A percentile compares a stretch with the other conserved stretches of the same genome.
These are phyloP conservation scores for Komagataella ulmi DNA, from an alignment of 805 yeast genomes.

Conservation along the genomic window DNA sequence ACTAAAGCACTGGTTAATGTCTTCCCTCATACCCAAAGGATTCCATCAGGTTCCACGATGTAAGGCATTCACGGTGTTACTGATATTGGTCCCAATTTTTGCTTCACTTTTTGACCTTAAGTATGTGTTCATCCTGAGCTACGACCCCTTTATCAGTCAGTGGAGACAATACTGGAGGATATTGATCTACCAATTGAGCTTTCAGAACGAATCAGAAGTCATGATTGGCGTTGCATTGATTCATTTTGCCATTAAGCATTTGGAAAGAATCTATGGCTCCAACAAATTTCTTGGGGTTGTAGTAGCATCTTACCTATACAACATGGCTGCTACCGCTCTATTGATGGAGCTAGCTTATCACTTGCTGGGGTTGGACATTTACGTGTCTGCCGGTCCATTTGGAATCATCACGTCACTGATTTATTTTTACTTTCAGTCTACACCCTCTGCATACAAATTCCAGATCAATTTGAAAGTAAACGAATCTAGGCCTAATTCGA, in stretches of 20 bases:
- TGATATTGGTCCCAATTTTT: slow-evolving; percentile 24
- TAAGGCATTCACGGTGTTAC: slow-evolving; percentile 17
- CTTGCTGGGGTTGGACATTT: slow-evolving; percentile 23
- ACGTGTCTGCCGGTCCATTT: slow-evolving; percentile 30
- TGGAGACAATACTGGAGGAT: slow-evolving; percentile 50
- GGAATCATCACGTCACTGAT: slow-evolving; percentile 24
- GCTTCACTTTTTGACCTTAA: slow-evolving; percentile 31
- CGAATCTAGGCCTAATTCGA: slow-evolving; percentile 15
- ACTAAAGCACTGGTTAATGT: slow-evolving; percentile 6
- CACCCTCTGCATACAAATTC: slow-evolving; percentile 27
- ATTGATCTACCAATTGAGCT: slow-evolving; percentile 33
- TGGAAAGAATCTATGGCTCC: slow-evolving; percentile 48
- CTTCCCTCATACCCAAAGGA: slow-evolving; percentile 18
- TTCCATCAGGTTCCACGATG: slow-evolving; percentile 25
- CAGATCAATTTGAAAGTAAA: slow-evolving; percentile 19
- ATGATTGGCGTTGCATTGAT: slow-evolving; percentile 28
- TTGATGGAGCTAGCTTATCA: slow-evolving; percentile 17
- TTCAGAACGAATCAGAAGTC: slow-evolving; percentile 47
- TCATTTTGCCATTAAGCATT: slow-evolving; percentile 35
- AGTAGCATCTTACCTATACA: slow-evolving; percentile 31
- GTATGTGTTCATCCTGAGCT: slow-evolving; percentile 25
- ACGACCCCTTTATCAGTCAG: slow-evolving; percentile 39
- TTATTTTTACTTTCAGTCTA: slow-evolving; percentile 23
- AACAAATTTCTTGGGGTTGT: slow-evolving; percentile 36
- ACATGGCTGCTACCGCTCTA: slow-evolving; percentile 23